Evolutionary conservation across 805 yeast species (phyloP).

Genomic region (Hanseniaspora taiwanica): DNA sequence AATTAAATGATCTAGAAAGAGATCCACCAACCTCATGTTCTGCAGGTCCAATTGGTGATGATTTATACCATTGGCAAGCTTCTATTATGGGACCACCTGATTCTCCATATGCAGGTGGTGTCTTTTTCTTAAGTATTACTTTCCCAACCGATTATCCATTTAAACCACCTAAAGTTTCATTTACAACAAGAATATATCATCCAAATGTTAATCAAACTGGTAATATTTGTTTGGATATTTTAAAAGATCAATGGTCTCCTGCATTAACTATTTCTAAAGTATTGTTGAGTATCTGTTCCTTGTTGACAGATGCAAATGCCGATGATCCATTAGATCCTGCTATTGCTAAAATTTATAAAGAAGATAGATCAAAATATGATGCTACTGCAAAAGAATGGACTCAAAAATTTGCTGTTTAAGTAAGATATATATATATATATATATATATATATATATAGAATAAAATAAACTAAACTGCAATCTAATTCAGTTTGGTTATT

Average conservation of each 20-base stretch:
- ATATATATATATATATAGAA: constrained; percentile 1
- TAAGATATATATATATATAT: constrained; percentile 1
- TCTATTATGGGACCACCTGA: constrained; percentile 98
- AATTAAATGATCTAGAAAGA: constrained; percentile 88
- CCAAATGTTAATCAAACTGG: constrained; percentile 96
- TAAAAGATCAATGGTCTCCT: constrained; percentile 98
- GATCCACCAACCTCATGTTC: constrained; percentile 99
- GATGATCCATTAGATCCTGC: constrained; percentile 99
- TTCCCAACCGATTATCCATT: constrained; percentile 99
- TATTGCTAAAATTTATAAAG: constrained; percentile 91
- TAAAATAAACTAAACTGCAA: not conserved
- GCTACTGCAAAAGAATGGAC: constrained; percentile 98
- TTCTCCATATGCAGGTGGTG: constrained; percentile 83
- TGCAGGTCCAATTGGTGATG: constrained; percentile 98
- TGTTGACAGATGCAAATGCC: constrained; percentile 95
- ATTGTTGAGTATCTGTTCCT: constrained; percentile 83
- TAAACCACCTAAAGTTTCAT: constrained; percentile 90
- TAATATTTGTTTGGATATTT: constrained; percentile 89
- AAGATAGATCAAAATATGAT: constrained; percentile 87
- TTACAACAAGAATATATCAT: constrained; percentile 93
- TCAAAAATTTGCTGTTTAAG: constrained; percentile 84
- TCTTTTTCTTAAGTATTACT: constrained; percentile 87
- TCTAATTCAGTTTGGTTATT: too few species aligned
- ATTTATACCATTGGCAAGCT: constrained; percentile 98
- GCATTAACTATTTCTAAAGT: constrained; percentile 95